Evolutionary conservation across 805 yeast genomes (phyloP), one percentile per base, ranked within the genome.

Genomic region (Kuraishia capsulata): DNA sequence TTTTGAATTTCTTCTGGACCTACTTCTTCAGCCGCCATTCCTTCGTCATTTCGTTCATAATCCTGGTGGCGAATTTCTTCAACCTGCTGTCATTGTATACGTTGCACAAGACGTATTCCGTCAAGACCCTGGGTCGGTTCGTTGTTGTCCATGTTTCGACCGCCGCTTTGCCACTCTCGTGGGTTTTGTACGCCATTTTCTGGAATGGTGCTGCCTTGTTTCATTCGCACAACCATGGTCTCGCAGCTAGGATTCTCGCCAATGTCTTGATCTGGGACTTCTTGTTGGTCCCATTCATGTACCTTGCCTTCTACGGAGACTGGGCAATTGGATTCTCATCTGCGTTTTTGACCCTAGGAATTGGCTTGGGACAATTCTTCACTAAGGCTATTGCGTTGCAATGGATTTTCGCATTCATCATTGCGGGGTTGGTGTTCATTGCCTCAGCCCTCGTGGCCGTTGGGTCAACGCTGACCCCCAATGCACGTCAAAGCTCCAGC

Each of bases 201-300:
- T 86, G 95, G 95, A 82, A 81, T 52, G 94, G 94, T 34, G 88
- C 94, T 2, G 81, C 80, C 21, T 54, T 81, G 53, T 73, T 79
- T 61, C 82, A 79, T 43, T 73, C 81, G 10, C 71, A 71, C 39
- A 70, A 72, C 48, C 55, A 64, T 20, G 44, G 56, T 4, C 56
- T 81, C n/a, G 59, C 72, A 17, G 77, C 86, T 13, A 69, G 94
- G 42, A 59, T 85, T 37, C 43, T 84, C 18, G 85, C 90, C 38
- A 84, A 85, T 56, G 55, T 84, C 25, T 65, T 81, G 45, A 73
- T 85, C 51, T 86, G 95, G 95, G 79, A 76, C 53, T 80, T 81
- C 61, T 64, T 85, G 45, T 42, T 83, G 28, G 73, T 78, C 33
- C 90, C 94, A 14, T 63, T 64, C 17, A 56, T 71, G 42, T 69